phyloP scores from a whole-genome alignment of 2,329 filamentous ascomycete genomes.

The Paraphaeosphaeria sporulosa region DNA sequence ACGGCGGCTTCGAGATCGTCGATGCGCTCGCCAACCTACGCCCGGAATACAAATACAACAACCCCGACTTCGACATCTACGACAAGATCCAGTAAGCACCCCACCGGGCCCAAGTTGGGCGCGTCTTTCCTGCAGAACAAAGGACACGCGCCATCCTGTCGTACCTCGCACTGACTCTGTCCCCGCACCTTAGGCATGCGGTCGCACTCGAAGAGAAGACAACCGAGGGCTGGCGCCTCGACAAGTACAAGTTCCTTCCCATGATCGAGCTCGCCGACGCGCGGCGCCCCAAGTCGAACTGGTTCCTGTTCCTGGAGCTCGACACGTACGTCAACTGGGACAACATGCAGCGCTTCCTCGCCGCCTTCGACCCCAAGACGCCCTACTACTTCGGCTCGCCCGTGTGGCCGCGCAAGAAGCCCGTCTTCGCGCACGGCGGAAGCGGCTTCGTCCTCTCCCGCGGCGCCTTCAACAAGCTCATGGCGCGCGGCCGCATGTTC shows the following conservation, averaged over 20 bases:
- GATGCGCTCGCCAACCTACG: conserved; percentile 56
- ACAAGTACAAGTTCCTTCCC: conserved; percentile 67
- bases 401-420: conserved; percentile 43
- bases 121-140: too few species aligned
- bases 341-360: conserved; percentile 51
- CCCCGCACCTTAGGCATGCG: conserved; percentile 23
- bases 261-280: conserved; percentile 60
- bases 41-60: conserved; percentile 48
- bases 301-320: conserved; percentile 49
- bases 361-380: conserved; percentile 44
- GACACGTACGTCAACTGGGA: conserved; percentile 50
- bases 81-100: conserved; percentile 47
- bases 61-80: conserved; percentile 62
- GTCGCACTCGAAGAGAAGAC: conserved; percentile 52
- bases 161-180: too few species aligned
- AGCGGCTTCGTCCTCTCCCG: conserved; percentile 55
- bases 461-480: conserved; percentile 57
- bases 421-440: conserved; percentile 53
- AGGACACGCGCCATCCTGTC: too few species aligned
- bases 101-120: too few species aligned
- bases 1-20: conserved; percentile 58
- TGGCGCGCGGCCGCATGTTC: conserved; percentile 48
- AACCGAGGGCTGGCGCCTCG: conserved; percentile 61
- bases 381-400: conserved; percentile 52
- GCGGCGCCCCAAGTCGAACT: conserved; percentile 40